Evolutionary conservation across 345 rosid species (phyloP), one percentile per base, ranked within the genome.

Genomic region (Arabis hirsuta): DNA sequence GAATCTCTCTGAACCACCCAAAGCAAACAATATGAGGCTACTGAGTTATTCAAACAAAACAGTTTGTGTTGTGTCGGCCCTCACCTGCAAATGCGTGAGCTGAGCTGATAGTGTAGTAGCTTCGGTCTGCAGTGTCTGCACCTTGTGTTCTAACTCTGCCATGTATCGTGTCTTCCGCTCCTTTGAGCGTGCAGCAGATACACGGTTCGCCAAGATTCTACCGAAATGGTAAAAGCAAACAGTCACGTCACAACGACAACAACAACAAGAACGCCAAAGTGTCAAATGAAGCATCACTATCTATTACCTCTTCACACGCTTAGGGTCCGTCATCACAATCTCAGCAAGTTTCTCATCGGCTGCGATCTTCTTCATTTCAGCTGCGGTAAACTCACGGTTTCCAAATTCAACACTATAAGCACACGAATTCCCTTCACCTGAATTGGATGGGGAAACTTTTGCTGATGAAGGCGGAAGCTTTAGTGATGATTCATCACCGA

Each of bases 131-230:
- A 92, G 83, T 6, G 91, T 86, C 73, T 92, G 95, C 65, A 90
- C 98, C 78, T 90, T 92, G 67, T 90, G 86, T 63, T 92, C 98
- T 55, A 92, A 80, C 74, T 92, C 96, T 16, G 81, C 62, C 64
- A 87, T 87, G 72, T 92, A 88, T 10, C 83, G 78, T 66, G 87
- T 87, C 79, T 92, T 90, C 72, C 95, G 74, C 84, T 92, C 95
- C 80, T 92, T 92, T 12, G 95, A 92, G 4, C 96, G 88, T 12
- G 96, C 90, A 77, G 96, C 96, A 58, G 96, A 90, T 26, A 83
- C 90, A 14, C 96, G 88, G 75, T 92, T 92, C 13, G 96, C 96
- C 67, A 90, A 82, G 71, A 92, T 92, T 85, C 96, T 92, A 47
- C 68, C 12, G 55, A 38, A 60, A 38, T 52, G 3, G 52, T 20